Conservation (phyloP, 768 basidiomycete genomes). For the Tricholoma flavovirens region DNA sequence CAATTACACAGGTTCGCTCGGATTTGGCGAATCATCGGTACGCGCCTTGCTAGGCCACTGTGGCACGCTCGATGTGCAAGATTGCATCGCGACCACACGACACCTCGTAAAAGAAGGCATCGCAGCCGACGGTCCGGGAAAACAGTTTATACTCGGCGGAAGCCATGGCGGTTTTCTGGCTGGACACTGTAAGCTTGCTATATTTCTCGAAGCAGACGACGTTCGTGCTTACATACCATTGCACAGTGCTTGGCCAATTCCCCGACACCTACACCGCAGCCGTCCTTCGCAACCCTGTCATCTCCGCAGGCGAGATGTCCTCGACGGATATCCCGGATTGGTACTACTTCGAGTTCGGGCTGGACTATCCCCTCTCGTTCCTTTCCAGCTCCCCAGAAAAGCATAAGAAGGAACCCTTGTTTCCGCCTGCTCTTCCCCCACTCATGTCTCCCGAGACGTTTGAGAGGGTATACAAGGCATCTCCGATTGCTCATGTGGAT, state of each 20-base stretch:
- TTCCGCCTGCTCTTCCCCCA: slow-evolving; percentile 16
- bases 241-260: slow-evolving; percentile 54
- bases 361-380: slow-evolving; percentile 34
- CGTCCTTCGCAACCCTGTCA: slow-evolving; percentile 65
- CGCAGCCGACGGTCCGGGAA: slow-evolving; percentile 41
- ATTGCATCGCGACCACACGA: slow-evolving; percentile 50
- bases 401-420: background rate
- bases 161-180: slow-evolving; percentile 68
- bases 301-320: slow-evolving; percentile 49
- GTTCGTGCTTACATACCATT: background rate
- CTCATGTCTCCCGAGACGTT: slow-evolving; percentile 43
- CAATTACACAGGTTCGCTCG: slow-evolving; percentile 65
- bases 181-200: slow-evolving; percentile 43
- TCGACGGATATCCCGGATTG: slow-evolving; percentile 68
- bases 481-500: slow-evolving; percentile 53
- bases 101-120: slow-evolving; percentile 47
- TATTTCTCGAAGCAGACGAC: background rate
- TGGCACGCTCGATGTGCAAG: slow-evolving; percentile 60
- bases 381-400: slow-evolving; percentile 17
- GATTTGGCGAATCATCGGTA: slow-evolving; percentile 60
- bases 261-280: slow-evolving; percentile 59
- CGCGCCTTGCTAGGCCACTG: slow-evolving; percentile 50
- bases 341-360: slow-evolving; percentile 46
- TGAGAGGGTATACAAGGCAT: slow-evolving; percentile 37
- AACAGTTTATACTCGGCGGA: slow-evolving; percentile 55